These are phyloP conservation scores for Cordia subcordata DNA, from an alignment of 257 asterid species.

Conservation along the genomic window DNA sequence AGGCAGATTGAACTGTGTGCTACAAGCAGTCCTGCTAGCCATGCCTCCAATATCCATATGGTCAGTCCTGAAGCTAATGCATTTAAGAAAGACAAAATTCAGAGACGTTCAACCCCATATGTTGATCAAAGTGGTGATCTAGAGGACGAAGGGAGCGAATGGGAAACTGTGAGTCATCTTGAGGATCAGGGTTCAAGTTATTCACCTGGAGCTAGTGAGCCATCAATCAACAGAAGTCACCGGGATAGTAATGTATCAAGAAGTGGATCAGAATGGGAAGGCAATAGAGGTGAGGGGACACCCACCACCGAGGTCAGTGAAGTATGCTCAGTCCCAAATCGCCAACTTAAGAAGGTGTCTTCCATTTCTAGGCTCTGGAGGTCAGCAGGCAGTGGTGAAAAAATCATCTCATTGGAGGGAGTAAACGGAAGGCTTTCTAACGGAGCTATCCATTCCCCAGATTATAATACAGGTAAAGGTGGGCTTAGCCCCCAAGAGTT, in stretches of 20 bases:
- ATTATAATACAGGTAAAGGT: conserved; percentile 39
- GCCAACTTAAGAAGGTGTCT: conserved; percentile 40
- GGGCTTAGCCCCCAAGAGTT: conserved; percentile 48
- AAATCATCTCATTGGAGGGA: conserved; percentile 37
- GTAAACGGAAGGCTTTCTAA: conserved; percentile 33
- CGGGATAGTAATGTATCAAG: conserved; percentile 33
- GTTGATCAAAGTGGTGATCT: conserved; percentile 34
- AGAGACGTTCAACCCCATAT: conserved; percentile 25
- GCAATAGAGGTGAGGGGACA: conserved; percentile 32
- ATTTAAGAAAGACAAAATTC: conserved; percentile 25
- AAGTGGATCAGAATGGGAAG: conserved; percentile 32
- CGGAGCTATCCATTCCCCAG: conserved; percentile 43
- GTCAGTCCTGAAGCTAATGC: conserved; percentile 33
- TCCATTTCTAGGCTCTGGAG: conserved; percentile 58
- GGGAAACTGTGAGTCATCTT: conserved; percentile 74
- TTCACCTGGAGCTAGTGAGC: conserved; percentile 53
- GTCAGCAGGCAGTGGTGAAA: conserved; percentile 49
- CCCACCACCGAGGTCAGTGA: conserved; percentile 42
- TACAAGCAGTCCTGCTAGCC: conserved; percentile 37
- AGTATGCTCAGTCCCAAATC: conserved; percentile 27
- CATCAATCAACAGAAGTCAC: conserved; percentile 30
- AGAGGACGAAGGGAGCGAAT: conserved; percentile 62
- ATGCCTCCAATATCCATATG: conserved; percentile 29
- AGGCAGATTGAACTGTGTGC: conserved; percentile 33
- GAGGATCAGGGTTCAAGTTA: conserved; percentile 59